Base-by-base conservation (phyloP, 1,139 yeast species). In the Cylindricascospora bacillispora region DNA sequence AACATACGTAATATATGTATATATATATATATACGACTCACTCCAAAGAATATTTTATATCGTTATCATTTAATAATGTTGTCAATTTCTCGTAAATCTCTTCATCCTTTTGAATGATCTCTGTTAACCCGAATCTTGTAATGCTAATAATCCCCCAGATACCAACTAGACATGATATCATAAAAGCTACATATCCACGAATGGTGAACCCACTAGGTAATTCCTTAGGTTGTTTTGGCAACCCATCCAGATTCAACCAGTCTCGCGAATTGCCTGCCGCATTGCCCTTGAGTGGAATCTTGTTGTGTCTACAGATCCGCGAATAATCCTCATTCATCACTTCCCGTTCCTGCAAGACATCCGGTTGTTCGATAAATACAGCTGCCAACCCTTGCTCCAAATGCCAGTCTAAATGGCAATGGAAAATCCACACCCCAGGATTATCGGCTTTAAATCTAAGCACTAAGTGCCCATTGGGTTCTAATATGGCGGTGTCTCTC, bases 351-450 rank as follows among this genome's bases (percentile, higher is more conserved):
- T 71, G 72, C 25, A 77, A 52, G 16, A 58, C 56, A 22, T 59
- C 43, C 7, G 86, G 86, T 22, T 77, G 77, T 51, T 77, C 86
- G 29, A 78, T 59, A 23, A 78, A 65, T 2, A 70, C 65, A 35
- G 76, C 59, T 11, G 85, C 83, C 37, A 78, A 63, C 30, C 89
- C 89, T 59, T 78, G 89, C 39, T 70, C 73, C 54, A 78, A 67
- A 56, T 78, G 89, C 78, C 83, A 78, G 50, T 78, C 86, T 36
- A 78, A 70, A 47, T 78, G 89, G 54, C 89, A 78, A 48, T 78
- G 89, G 75, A 78, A 77, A 44, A 73, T 68, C 86, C 86, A 78
- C 28, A 76, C 76, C 45, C 89, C 89, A n/a, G 89, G 89, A 46
- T 78, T 78, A 44, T 73, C 66, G 15, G 86, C 83, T 43, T 60